Conservation (phyloP, 257 asterid species). For the Solanum okadae region DNA sequence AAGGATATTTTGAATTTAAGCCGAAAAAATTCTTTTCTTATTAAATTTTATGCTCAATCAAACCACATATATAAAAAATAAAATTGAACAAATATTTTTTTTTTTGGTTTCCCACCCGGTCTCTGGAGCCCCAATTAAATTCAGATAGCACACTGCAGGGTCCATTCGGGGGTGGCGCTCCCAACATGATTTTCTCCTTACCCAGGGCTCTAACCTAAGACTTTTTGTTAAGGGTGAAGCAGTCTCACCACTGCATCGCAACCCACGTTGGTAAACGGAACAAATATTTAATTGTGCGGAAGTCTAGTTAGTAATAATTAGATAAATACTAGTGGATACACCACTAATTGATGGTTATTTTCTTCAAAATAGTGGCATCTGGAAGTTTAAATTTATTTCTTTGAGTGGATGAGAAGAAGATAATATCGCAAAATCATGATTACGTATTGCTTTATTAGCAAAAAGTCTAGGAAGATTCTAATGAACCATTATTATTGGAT, state of each 20-base stretch:
- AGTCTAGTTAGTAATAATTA: not conserved
- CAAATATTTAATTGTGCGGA: not conserved
- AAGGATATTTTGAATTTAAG: not conserved
- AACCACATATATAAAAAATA: no score
- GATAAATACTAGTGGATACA: not conserved
- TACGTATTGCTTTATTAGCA: not conserved
- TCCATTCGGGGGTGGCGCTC: accelerated
- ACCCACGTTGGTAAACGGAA: not conserved
- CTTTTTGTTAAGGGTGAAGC: no score
- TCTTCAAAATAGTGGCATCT: not conserved
- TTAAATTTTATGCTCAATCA: not conserved
- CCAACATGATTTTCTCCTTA: no score
- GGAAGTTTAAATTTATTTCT: not conserved
- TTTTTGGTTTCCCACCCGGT: no score
- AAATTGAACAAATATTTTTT: not conserved
- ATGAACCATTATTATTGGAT: not conserved
- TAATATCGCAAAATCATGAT: not conserved
- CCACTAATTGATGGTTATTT: not conserved
- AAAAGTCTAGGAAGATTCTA: not conserved
- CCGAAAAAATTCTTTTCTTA: accelerated
- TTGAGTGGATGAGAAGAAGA: not conserved
- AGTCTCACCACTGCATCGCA: no score
- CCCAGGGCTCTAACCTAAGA: no score
- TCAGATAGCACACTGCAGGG: accelerated
- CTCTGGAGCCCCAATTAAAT: no score